A percentile compares a stretch with the other conserved stretches of the same genome.
Conservation (phyloP, 768 basidiomycete genomes). For the Pisolithus orientalis region DNA sequence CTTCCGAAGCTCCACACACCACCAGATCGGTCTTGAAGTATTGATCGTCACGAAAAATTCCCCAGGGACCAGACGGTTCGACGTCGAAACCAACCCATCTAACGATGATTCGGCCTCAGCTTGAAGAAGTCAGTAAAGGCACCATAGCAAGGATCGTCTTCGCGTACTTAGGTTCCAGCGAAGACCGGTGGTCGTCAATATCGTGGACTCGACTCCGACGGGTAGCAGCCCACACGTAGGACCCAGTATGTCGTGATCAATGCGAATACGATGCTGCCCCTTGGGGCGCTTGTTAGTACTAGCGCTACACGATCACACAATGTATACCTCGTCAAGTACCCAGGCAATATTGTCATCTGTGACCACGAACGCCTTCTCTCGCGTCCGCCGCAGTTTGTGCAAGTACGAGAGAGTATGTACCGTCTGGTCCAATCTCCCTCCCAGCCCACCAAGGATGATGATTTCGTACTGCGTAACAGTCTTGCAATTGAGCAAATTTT, state of each 20-base stretch:
- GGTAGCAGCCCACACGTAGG: conserved; percentile 94
- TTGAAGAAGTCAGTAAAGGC: conserved; percentile 21
- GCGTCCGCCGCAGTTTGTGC: conserved; percentile 64
- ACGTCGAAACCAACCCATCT: conserved; percentile 83
- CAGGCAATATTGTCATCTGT: conserved; percentile 92
- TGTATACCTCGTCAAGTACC: conserved; percentile 70
- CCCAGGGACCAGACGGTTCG: conserved; percentile 78
- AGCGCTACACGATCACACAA: background rate
- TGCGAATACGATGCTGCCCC: conserved; percentile 77
- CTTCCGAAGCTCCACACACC: conserved; percentile 68
- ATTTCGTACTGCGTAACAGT: conserved; percentile 48
- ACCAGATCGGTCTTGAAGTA: conserved; percentile 83
- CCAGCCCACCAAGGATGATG: conserved; percentile 80
- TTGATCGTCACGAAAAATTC: conserved; percentile 61
- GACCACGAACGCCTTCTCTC: conserved; percentile 61
- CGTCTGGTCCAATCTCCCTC: conserved; percentile 92
- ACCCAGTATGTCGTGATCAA: conserved; percentile 72
- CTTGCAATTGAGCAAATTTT: conserved; percentile 2
- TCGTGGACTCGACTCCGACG: conserved; percentile 71
- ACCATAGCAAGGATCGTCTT: background rate
- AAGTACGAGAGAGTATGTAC: conserved; percentile 82
- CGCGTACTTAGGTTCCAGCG: conserved; percentile 79
- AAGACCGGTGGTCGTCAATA: conserved; percentile 77
- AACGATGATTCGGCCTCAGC: conserved; percentile 69
- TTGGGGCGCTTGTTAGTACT: conserved; percentile 33